A percentile compares a stretch with the other conserved stretches of the same genome.
Evolutionary conservation across 257 asterid species (phyloP).

Genomic region (Jaltomata sinuosa): DNA sequence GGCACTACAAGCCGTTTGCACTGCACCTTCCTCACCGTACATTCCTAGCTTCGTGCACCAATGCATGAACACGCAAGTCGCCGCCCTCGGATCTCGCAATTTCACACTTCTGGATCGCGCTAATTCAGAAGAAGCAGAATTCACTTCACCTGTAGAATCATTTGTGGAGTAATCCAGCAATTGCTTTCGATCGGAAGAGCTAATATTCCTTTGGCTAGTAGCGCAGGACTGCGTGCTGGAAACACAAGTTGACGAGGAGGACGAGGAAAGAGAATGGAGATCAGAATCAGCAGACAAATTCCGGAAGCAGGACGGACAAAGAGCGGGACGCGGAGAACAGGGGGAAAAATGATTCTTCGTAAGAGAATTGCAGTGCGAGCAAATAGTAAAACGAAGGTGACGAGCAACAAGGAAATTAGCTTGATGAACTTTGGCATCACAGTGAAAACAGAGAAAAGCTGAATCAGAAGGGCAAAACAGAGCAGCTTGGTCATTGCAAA

Average conservation of each 20-base stretch:
- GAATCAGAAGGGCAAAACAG: slow-evolving; percentile 49
- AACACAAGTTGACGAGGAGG: slow-evolving; percentile 26
- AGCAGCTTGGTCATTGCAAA: slow-evolving; percentile 34
- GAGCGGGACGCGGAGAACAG: background rate
- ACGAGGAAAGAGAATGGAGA: slow-evolving; percentile 10
- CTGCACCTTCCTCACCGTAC: slow-evolving; percentile 1
- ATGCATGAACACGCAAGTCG: slow-evolving; percentile 32
- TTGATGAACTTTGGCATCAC: slow-evolving; percentile 46
- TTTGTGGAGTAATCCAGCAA: background rate
- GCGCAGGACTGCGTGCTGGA: slow-evolving; percentile 26
- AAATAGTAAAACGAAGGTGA: slow-evolving; percentile 37
- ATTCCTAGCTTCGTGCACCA: slow-evolving; percentile 44
- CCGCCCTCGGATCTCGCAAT: background rate
- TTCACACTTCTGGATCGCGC: background rate
- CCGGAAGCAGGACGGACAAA: slow-evolving; percentile 23
- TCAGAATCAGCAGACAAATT: background rate
- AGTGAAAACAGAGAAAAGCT: slow-evolving; percentile 45
- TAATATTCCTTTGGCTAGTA: background rate
- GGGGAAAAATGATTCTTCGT: slow-evolving; percentile 10
- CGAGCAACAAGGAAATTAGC: slow-evolving; percentile 66
- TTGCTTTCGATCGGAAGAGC: background rate
- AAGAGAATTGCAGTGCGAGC: slow-evolving; percentile 15
- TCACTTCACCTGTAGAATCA: background rate
- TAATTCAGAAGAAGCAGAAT: background rate
- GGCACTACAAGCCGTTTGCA: slow-evolving; percentile 21